Evolutionary conservation across 352 stramenopile species (phyloP).

Genomic region (Phytophthora sp.): DNA sequence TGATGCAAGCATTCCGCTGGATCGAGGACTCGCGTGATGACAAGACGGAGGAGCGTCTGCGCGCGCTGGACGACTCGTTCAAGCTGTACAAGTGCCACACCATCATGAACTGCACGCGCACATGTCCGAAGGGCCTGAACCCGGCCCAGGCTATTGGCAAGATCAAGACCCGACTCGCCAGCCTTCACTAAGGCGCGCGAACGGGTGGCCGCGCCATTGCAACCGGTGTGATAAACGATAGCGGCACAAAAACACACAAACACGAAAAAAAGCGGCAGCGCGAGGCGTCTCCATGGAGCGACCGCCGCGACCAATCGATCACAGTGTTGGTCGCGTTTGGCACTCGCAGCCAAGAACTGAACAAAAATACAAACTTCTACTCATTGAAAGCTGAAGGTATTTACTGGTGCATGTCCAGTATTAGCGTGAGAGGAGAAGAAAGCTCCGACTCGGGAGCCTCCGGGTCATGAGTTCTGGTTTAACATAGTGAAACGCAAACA

Average conservation of each 20-base stretch:
- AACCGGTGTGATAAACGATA: slow-evolving; percentile 27
- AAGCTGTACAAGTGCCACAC: slow-evolving; percentile 99
- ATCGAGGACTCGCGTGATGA: slow-evolving; percentile 99
- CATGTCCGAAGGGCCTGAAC: slow-evolving; percentile 99
- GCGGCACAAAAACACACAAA: slow-evolving; percentile 21
- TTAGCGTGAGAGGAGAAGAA: too few species aligned
- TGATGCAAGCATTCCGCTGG: slow-evolving; percentile 97
- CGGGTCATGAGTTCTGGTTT: too few species aligned
- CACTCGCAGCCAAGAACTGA: slow-evolving; percentile 22
- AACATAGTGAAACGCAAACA: slow-evolving; percentile 29
- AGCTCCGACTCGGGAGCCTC: too few species aligned
- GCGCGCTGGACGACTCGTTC: slow-evolving; percentile 97
- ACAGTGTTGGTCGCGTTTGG: slow-evolving; percentile 24
- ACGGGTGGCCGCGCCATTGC: neutral
- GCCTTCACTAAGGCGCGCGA: slow-evolving; percentile 63
- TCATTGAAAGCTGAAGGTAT: slow-evolving; percentile 1
- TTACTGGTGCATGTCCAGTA: too few species aligned
- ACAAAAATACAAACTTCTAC: slow-evolving; percentile 38
- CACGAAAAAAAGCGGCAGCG: slow-evolving; percentile 31
- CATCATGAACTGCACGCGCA: slow-evolving; percentile 99
- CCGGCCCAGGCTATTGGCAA: slow-evolving; percentile 98
- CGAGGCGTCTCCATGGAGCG: slow-evolving; percentile 25
- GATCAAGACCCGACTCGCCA: slow-evolving; percentile 97
- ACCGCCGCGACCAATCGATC: slow-evolving; percentile 27
- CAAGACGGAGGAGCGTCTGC: slow-evolving; percentile 95